Evolutionary conservation across 1,139 yeast species (phyloP).

Genomic region (Pichia sp.): DNA sequence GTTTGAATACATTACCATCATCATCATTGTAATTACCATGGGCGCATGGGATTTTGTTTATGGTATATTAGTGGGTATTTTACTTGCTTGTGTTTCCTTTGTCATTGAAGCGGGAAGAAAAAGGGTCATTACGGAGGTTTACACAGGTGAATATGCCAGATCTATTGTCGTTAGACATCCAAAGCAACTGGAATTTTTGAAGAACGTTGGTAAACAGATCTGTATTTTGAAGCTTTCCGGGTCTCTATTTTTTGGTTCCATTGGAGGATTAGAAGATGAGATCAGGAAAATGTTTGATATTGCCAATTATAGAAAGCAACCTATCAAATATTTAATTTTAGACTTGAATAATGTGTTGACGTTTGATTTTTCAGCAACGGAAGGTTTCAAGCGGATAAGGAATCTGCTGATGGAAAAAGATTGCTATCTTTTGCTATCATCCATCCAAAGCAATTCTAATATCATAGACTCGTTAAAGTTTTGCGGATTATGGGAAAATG

Average conservation of each 20-base stretch:
- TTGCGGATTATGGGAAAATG: conserved; percentile 60
- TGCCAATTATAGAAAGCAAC: conserved; percentile 38
- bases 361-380: conserved; percentile 93
- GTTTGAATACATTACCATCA: conserved; percentile 78
- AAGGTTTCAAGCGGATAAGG: conserved; percentile 83
- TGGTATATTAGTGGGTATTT: conserved; percentile 85
- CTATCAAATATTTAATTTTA: conserved; percentile 69
- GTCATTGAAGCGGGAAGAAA: conserved; percentile 84
- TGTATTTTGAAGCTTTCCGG: conserved; percentile 84
- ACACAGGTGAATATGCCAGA: conserved; percentile 82
- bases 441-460: conserved; percentile 55
- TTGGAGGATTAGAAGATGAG: conserved; percentile 78
- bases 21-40: conserved; percentile 84
- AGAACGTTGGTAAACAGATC: conserved; percentile 84
- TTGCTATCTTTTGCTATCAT: conserved; percentile 69
- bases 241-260: conserved; percentile 86
- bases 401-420: conserved; percentile 63
- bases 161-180: conserved; percentile 93
- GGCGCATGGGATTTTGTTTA: conserved; percentile 92
- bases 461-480: conserved; percentile 58
- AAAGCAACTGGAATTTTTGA: conserved; percentile 76
- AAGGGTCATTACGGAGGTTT: conserved; percentile 74
- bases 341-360: conserved; percentile 76
- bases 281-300: conserved; percentile 62
- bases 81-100: conserved; percentile 86